A percentile compares a stretch with the other conserved stretches of the same genome.
Evolutionary conservation across 768 basidiomycete genomes (phyloP).

Genomic region (Hortiboletus campestris): DNA sequence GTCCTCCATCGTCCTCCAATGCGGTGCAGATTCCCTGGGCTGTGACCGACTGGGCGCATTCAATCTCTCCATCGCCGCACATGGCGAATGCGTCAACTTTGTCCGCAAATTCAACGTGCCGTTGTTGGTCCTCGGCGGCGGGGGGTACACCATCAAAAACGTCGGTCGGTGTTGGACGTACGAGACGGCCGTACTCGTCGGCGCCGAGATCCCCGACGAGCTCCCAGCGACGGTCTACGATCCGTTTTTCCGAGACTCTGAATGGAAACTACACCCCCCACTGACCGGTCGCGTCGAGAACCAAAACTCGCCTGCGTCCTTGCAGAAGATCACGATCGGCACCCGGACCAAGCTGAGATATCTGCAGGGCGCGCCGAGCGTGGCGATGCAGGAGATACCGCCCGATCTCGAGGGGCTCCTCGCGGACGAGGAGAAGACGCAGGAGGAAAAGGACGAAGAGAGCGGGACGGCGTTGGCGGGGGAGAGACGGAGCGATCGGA

Average conservation of each 20-base stretch:
- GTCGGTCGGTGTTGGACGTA: conserved; percentile 99
- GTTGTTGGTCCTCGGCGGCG: conserved; percentile 88
- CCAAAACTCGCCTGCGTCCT: conserved; percentile 76
- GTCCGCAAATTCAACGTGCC: conserved; percentile 92
- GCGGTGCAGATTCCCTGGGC: conserved; percentile 94
- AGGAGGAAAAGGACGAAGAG: conserved; percentile 73
- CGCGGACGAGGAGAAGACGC: conserved; percentile 64
- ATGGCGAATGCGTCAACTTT: conserved; percentile 97
- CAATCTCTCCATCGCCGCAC: conserved; percentile 95
- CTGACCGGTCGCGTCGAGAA: conserved; percentile 91
- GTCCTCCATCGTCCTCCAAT: conserved; percentile 89
- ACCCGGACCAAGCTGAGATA: conserved; percentile 89
- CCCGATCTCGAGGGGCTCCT: conserved; percentile 82
- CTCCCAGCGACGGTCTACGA: conserved; percentile 90
- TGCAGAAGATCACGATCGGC: conserved; percentile 85
- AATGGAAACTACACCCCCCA: conserved; percentile 92
- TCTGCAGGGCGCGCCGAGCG: conserved; percentile 93
- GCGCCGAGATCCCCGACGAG: conserved; percentile 77
- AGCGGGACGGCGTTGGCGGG: conserved; percentile 54
- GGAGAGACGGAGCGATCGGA: conserved; percentile 49
- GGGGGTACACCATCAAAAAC: conserved; percentile 96
- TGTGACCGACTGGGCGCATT: conserved; percentile 95
- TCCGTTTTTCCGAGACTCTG: conserved; percentile 85
- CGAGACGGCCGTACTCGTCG: conserved; percentile 92
- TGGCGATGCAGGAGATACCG: conserved; percentile 94